phyloP scores from a whole-genome alignment of 2,329 filamentous ascomycete species.

The Chalaropsis ovoidea region DNA sequence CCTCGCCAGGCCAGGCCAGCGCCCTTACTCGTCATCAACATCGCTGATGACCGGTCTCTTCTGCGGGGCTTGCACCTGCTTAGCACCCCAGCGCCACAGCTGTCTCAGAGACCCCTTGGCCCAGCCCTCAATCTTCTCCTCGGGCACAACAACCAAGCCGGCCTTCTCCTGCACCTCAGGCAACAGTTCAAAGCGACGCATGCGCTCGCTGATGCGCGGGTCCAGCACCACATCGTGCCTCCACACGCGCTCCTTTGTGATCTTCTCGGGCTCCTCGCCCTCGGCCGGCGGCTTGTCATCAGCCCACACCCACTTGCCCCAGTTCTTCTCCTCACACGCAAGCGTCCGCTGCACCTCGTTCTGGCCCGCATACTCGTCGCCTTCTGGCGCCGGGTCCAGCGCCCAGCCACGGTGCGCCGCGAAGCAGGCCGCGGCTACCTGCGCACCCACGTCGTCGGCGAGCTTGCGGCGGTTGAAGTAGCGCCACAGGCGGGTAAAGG shows the following conservation, averaged over 20 bases:
- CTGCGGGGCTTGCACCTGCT: constrained; percentile 35
- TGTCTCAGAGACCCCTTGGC: constrained; percentile 50
- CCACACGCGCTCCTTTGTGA: constrained; percentile 59
- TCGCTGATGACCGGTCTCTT: constrained; percentile 36
- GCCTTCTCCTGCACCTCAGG: constrained; percentile 61
- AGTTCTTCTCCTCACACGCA: constrained; percentile 63
- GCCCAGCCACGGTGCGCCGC: constrained; percentile 33
- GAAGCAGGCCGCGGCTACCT: constrained; percentile 78
- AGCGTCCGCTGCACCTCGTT: constrained; percentile 57
- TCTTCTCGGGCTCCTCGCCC: constrained; percentile 36
- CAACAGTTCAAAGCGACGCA: constrained; percentile 66
- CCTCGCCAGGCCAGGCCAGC: background rate
- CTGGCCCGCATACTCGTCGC: constrained; percentile 29
- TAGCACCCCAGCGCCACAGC: constrained; percentile 43
- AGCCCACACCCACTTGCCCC: constrained; percentile 70
- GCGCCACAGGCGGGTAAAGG: constrained; percentile 72
- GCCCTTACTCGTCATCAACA: constrained; percentile 32
- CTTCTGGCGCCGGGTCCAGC: constrained; percentile 29
- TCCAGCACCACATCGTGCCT: constrained; percentile 65
- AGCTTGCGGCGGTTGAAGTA: constrained; percentile 76
- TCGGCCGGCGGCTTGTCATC: constrained; percentile 37
- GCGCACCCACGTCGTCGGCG: constrained; percentile 78
- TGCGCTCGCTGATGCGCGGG: constrained; percentile 60
- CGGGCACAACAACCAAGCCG: constrained; percentile 49
- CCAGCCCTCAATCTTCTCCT: constrained; percentile 61